Base-by-base conservation (phyloP, 2,329 filamentous ascomycete species). In the Ophiostoma australiae region DNA sequence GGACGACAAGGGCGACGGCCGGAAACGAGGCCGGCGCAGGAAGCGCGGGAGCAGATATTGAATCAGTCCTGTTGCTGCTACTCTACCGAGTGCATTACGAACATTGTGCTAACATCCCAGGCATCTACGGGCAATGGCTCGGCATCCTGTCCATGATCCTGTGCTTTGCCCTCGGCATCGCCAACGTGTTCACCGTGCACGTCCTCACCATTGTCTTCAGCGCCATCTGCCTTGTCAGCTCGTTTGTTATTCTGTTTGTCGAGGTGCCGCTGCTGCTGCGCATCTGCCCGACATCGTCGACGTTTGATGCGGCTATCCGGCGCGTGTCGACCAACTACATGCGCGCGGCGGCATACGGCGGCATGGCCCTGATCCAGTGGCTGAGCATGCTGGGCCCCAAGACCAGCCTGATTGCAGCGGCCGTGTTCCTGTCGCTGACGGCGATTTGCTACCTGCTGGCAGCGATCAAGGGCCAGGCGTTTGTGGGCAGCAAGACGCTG, bases 291-390 rank as follows among this genome's bases (percentile, higher is more conserved):
- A 99, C 95, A 6, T 98, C 94, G 17, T 81, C 90, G 74, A 89
- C 87, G 75, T 99, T 99, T 82, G 95, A 99, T 80, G 84, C 83
- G 75, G 90, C 93, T 79, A 94, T 99, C 80, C 93, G 94, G 81
- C 90, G 88, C 78, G 92, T 99, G 84, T 93, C 93, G 74, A 97
- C 94, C 72, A 98, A 97, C 84, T 98, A 94, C 84, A 96, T 95
- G 90, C 93, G 95, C 81, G 94, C 94, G 27, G 91, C 84, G 72
- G 90, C 97, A 78, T 99, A 99, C 82, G 81, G 82, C 72, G 82
- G 87, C 79, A 94, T 98, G 91, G 91, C 88, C 76, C 78, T 90
- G 69, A 80, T 97, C 66, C 93, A 97, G 81, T 98, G 92, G 87
- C 82, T 97, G 72, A 96, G 92, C 79, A 82, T 94, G 74, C 84